These are phyloP conservation scores for Thermomucor indicae-seudaticae DNA, from an alignment of 371 early-diverging fungal genomes.

Conservation along the genomic window DNA sequence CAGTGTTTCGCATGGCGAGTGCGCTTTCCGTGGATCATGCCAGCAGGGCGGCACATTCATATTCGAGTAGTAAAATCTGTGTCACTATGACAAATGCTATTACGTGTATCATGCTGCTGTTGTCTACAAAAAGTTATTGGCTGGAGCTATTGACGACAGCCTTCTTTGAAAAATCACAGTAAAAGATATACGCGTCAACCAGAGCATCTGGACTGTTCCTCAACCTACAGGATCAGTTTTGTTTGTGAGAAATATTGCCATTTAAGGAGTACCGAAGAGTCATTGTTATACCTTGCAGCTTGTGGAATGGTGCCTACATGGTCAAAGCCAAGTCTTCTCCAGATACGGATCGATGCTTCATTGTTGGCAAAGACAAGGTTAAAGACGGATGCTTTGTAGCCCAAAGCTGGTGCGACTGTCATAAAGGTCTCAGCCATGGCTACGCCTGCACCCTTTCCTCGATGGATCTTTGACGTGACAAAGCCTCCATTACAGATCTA, in stretches of 20 bases:
- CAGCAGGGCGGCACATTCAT: too few relatives aligned
- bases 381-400: slow-evolving; percentile 75
- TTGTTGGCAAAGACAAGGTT: slow-evolving; percentile 78
- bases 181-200: slow-evolving; percentile 71
- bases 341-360: slow-evolving; percentile 59
- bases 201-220: slow-evolving; percentile 46
- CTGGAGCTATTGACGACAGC: too few relatives aligned
- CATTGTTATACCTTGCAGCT: slow-evolving; percentile 46
- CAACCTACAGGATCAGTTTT: slow-evolving; percentile 15
- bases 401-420: slow-evolving; percentile 58
- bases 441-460: slow-evolving; percentile 62
- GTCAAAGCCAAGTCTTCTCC: slow-evolving; percentile 64
- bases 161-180: slow-evolving; percentile 78
- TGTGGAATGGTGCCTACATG: slow-evolving; percentile 67
- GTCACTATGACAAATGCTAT: too few relatives aligned
- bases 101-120: too few relatives aligned
- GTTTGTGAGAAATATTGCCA: not conserved
- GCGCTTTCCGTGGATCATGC: too few relatives aligned
- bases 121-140: too few relatives aligned
- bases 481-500: slow-evolving; percentile 80
- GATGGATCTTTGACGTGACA: slow-evolving; percentile 46
- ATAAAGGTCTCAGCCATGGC: slow-evolving; percentile 69
- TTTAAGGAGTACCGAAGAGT: not conserved
- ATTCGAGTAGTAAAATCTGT: too few relatives aligned
- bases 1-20: too few relatives aligned